Evolutionary conservation across 768 basidiomycete genomes (phyloP).

Genomic region (Clathrus columnatus): DNA sequence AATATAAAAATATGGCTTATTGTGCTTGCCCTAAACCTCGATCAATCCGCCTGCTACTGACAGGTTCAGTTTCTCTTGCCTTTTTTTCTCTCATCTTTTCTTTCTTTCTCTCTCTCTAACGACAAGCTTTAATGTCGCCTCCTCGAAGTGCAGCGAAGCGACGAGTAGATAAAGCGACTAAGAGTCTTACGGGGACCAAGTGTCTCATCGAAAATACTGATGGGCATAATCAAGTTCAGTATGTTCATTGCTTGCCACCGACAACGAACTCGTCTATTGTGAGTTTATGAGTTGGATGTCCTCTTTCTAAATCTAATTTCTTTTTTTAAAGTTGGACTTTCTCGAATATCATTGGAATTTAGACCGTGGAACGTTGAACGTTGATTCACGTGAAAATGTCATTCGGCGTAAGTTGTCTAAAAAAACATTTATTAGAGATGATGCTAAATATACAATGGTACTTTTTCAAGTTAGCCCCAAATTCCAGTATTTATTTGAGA

Average conservation of each 20-base stretch:
- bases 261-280: neutral
- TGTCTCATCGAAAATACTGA: neutral
- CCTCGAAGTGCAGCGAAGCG: neutral
- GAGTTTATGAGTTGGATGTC: neutral
- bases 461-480: neutral
- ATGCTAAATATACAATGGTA: neutral
- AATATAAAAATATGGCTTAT: neutral
- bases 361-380: neutral
- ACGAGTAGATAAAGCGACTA: neutral
- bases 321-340: neutral
- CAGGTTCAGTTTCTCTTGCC: too few relatives aligned
- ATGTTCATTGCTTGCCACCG: neutral
- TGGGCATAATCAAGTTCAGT: neutral
- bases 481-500: neutral
- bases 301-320: neutral
- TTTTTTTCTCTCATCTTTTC: neutral
- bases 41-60: neutral
- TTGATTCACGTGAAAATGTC: neutral
- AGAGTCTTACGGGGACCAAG: neutral
- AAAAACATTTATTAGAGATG: neutral
- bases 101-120: neutral
- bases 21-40: neutral
- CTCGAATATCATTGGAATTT: neutral
- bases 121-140: neutral
- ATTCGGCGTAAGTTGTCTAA: neutral